These are phyloP conservation scores for Candolleomyces eurysporus DNA, from an alignment of 768 basidiomycete species.

Conservation along the genomic window DNA sequence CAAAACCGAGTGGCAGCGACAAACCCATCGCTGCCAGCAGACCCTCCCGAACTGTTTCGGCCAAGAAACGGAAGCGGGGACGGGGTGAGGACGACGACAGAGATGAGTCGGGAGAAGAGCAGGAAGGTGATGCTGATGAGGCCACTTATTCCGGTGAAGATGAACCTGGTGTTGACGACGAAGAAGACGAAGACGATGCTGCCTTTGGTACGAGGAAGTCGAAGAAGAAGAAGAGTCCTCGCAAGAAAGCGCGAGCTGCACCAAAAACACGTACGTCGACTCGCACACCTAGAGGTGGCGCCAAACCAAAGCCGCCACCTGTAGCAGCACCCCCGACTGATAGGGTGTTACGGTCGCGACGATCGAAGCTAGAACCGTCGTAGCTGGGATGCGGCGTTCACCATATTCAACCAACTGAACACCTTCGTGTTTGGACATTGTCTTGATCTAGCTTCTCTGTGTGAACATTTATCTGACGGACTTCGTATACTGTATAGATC, in stretches of 20 bases:
- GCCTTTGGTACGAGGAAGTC: conserved; percentile 6
- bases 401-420: no score
- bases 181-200: conserved; percentile 14
- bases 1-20: not conserved
- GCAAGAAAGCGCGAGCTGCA: not conserved
- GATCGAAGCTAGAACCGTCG: not conserved
- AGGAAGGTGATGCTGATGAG: conserved; percentile 7
- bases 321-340: not conserved
- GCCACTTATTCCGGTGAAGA: conserved; percentile 7
- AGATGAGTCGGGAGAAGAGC: not conserved
- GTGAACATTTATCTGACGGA: no score
- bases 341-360: not conserved
- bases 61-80: conserved; percentile 11
- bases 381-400: no score
- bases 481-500: no score
- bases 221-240: not conserved
- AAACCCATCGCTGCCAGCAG: not conserved
- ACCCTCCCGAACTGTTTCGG: not conserved
- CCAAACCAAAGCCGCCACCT: not conserved
- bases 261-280: not conserved
- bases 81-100: conserved; percentile 15
- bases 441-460: no score
- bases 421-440: no score
- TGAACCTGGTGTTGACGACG: conserved; percentile 9
- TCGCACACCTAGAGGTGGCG: not conserved